Conservation (phyloP, 176 grass and related monocot species). For the Phyllostachys edulis region DNA sequence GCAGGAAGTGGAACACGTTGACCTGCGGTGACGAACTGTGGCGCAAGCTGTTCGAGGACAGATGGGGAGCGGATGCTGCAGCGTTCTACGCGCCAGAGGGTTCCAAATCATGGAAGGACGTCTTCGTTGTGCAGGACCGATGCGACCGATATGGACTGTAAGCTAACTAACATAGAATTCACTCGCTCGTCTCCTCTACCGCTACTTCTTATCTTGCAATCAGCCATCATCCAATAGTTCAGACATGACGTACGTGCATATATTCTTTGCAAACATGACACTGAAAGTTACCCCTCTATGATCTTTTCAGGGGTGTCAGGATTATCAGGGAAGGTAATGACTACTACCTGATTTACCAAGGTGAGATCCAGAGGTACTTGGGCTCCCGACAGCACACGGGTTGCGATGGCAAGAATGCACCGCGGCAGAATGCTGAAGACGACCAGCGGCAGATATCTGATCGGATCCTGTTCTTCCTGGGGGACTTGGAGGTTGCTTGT, state of each 20-base stretch:
- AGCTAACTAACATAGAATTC: not conserved
- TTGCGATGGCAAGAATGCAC: not conserved
- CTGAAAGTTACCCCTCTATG: not conserved
- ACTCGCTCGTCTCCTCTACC: not conserved
- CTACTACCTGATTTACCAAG: conserved; percentile 86
- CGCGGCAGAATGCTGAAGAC: not conserved
- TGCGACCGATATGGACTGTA: conserved; percentile 82
- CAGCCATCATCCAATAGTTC: not conserved
- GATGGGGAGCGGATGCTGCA: conserved; percentile 63
- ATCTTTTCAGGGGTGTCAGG: conserved; percentile 58
- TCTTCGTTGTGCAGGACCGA: conserved; percentile 74
- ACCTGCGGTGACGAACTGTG: conserved; percentile 71
- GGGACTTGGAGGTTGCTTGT: conserved; percentile 77
- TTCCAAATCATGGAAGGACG: conserved; percentile 77
- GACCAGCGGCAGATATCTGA: conserved; percentile 54
- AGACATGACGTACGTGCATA: not conserved
- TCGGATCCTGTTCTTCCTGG: conserved; percentile 81
- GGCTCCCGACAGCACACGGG: conserved; percentile 33
- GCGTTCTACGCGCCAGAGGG: conserved; percentile 66
- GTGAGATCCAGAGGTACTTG: conserved; percentile 76
- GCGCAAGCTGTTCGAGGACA: conserved; percentile 61
- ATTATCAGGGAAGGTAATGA: conserved; percentile 83
- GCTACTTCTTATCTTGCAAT: not conserved
- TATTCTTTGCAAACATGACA: not conserved
- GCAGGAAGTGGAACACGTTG: conserved; percentile 78